Conservation (phyloP, 169 alveolate species). For the Cryptosporidium meleagridis region DNA sequence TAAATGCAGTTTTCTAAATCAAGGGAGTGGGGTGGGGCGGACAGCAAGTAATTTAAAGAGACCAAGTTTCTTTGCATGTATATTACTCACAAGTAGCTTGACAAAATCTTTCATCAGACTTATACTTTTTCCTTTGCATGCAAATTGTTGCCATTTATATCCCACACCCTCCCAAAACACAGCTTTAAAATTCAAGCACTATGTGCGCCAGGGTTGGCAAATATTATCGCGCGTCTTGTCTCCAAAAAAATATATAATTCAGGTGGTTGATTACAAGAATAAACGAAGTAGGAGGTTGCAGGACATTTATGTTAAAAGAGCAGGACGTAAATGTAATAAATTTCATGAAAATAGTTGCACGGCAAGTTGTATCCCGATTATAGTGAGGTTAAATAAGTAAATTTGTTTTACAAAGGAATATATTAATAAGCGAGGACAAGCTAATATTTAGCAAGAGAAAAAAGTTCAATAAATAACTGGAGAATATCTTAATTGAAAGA, state of each 20-base stretch:
- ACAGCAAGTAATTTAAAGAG: no score
- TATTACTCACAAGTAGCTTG: no score
- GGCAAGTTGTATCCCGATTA: not conserved
- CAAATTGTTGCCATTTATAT: not conserved
- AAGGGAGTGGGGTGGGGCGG: no score
- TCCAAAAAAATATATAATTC: not conserved
- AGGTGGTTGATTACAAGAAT: no score
- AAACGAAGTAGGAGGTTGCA: not conserved
- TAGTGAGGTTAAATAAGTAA: not conserved
- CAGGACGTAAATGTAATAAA: not conserved
- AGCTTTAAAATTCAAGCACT: not conserved
- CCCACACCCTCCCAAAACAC: not conserved
- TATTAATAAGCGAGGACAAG: not conserved
- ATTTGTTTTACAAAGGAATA: not conserved
- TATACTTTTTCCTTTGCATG: not conserved
- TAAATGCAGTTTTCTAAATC: not conserved
- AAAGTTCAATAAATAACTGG: not conserved
- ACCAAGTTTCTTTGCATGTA: no score
- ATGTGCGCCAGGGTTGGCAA: conserved; percentile 3
- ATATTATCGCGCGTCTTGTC: not conserved
- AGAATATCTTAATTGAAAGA: not conserved
- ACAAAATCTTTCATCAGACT: no score
- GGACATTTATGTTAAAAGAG: not conserved
- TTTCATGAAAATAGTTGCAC: not conserved
- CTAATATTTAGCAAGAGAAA: not conserved